Base-by-base conservation (phyloP, 2,329 filamentous ascomycete genomes). In the Chaetomium strumarium region DNA sequence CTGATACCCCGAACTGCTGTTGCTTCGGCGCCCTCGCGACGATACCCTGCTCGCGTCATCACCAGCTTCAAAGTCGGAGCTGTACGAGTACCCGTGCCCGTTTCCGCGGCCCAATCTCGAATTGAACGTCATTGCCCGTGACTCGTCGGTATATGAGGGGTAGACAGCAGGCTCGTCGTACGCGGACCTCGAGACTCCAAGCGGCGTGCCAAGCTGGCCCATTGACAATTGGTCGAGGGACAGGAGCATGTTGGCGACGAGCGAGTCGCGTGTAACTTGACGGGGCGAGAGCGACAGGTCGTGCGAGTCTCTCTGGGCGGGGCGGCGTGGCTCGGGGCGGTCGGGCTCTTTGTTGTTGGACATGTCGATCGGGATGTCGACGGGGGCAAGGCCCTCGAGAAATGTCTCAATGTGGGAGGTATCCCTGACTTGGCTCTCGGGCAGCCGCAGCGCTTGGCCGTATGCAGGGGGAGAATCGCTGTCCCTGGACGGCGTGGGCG, bases 171-270 rank as follows among this genome's bases (percentile, higher is more conserved):
- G 63, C 49, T 76, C 71, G 58, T 72, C 70, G 48, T 67, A 72
- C 45, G 64, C 60, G 29, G 64, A 55, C 5, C 63, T 60, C 37
- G 64, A 58, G 14, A 46, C 48, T 40, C 57, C 60, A 40, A 58
- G 59, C 9, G 65, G 60, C 6, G 67, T 64, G 55, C 63, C 64
- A 42, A 71, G 65, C 60, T 78, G 74, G 41, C 69, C 75, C 61
- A 80, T 76, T 38, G 81, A 85, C 65, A 92, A 83, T 68, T 92
- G 87, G 70, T 96, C 92, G 58, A 99, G 84, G 38, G 91, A 96
- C 59, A 93, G 77, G 55, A 97, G 83, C 86, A 99, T 93, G 69
- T 96, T 95, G 70, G 93, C 87, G 55, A 99, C 90, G 60, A 99
- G 84, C 34, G 91, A 96, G 66, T 95, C 89, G 61, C 92, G 84